Evolutionary conservation across 305 asterid genomes (phyloP), one percentile per base, ranked within the genome.

Genomic region (Fraxinus paxiana): DNA sequence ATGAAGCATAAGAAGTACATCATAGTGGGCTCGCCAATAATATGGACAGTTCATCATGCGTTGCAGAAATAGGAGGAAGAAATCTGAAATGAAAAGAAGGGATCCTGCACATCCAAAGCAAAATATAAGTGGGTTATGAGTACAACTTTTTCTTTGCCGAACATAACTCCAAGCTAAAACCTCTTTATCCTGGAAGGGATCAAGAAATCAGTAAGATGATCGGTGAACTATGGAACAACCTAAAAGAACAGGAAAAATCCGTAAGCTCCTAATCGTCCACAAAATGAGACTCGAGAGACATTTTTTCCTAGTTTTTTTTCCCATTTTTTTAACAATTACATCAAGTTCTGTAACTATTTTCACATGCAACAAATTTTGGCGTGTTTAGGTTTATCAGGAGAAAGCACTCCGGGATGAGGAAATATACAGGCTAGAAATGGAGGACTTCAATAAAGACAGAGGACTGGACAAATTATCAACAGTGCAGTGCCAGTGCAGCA

Each of bases 101-200:
- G 98, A 95, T 74, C 99, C 98, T 0, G 83, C 85, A 24, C 97
- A 88, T 81, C 97, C 97, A 0, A 93, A 93, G 87, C 91, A 96
- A n/a, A 95, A 90, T 46, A 75, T 96, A 86, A 95, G 98, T 4
- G 97, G 97, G 30, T 26, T 26, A 26, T 26, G 30, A 2, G 0
- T 95, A 95, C 82, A 93, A 93, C 78, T 93, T 91, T 81, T 95
- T 93, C 96, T 95, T 95, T 6, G 92, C 94, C 0, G 97, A 93
- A 75, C 96, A 95, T 86, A 97, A 92, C 48, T 91, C 94, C 2
- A 86, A 84, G 87, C 89, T 93, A 30, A 95, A 91, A 80, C 93
- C 92, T 1, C 92, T 84, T 51, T 85, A 91, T 71, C 90, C 88
- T 20, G 97, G 97, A 0, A 91, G 86, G 79, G 98, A 93, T 51